Base-by-base conservation (phyloP, 257 asterid species). In the Solanum commersonii region DNA sequence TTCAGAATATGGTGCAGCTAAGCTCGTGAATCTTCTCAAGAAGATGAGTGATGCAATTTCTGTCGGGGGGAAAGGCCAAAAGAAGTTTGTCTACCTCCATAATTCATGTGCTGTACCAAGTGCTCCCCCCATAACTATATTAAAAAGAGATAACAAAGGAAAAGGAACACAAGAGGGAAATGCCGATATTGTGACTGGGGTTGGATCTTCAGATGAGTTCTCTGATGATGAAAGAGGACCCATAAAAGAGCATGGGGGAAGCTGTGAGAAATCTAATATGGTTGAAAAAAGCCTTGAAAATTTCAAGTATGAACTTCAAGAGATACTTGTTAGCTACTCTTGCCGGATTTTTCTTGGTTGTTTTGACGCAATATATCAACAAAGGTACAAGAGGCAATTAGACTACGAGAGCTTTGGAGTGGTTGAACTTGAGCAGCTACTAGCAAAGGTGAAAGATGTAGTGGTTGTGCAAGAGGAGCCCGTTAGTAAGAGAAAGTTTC, bases 271-370 rank as follows among this genome's bases (percentile, higher is more conserved):
- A 44, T 87, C 83, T 86, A 84, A 89, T 87, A 71, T 86, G 74
- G 73, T 85, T 52, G 89, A 90, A 29, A 81, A 83, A 85, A 90
- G 86, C 91, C 92, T 97, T 33, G 90, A 89, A 16, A 89, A 88
- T 42, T 97, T 97, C 83, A 95, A 91, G 87, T 92, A 92, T 37
- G 98, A 97, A 92, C 98, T 97, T 74, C 96, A 95, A 92, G 99
- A 97, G 38, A 96, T 97, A 86, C 85, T 97, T 84, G 99, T 96
- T 70, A 95, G 99, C 92, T 97, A 91, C 89, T 95, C 98, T 23
- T 95, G 95, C 90, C 92, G 92, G 63, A 90, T 97, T 76, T 89
- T 91, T 86, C 90, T 97, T 10, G 94, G 94, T 87, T 87, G 86
- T 77, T 96, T 97, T 67, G 99, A 97, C 91, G 93, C 88, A 52